phyloP scores from a whole-genome alignment of 352 stramenopile genomes.

The Globisporangium nagaii region DNA sequence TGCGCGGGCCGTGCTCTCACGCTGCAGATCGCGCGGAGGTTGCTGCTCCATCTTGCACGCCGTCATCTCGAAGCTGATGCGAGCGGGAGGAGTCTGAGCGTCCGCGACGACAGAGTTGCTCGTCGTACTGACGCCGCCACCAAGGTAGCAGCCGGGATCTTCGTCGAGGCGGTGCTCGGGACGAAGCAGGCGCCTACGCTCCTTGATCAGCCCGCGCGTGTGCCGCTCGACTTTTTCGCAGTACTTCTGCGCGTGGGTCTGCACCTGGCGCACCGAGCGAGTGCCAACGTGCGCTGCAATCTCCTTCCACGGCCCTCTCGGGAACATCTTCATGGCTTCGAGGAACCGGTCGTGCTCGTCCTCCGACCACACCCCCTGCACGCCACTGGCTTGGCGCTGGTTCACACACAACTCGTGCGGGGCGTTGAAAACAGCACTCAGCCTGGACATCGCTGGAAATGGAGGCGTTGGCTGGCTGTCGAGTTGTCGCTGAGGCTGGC shows the following conservation, averaged over 20 bases:
- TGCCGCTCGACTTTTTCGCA: constrained; percentile 68
- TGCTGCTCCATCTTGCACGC: no score
- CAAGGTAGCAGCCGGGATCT: constrained; percentile 6
- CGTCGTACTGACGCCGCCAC: not conserved
- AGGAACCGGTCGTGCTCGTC: constrained; percentile 35
- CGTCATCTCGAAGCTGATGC: no score
- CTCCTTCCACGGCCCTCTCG: constrained; percentile 23
- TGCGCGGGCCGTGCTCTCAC: no score
- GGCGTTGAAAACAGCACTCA: not conserved
- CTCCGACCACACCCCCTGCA: constrained; percentile 21
- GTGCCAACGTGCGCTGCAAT: constrained; percentile 22
- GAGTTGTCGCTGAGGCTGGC: no score
- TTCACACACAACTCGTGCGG: no score
- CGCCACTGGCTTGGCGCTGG: no score
- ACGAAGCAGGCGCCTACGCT: constrained; percentile 42
- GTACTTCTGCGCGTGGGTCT: constrained; percentile 58
- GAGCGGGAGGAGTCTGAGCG: no score
- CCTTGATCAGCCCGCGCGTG: constrained; percentile 50
- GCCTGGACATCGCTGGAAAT: no score
- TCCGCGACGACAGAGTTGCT: no score
- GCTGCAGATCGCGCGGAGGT: no score
- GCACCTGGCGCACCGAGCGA: constrained; percentile 53
- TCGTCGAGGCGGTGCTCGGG: constrained; percentile 56
- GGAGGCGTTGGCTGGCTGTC: no score
- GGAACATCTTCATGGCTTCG: constrained; percentile 16